These are phyloP conservation scores for Heterotrichella gracilis DNA, from an alignment of 352 stramenopile genomes.

Conservation along the genomic window DNA sequence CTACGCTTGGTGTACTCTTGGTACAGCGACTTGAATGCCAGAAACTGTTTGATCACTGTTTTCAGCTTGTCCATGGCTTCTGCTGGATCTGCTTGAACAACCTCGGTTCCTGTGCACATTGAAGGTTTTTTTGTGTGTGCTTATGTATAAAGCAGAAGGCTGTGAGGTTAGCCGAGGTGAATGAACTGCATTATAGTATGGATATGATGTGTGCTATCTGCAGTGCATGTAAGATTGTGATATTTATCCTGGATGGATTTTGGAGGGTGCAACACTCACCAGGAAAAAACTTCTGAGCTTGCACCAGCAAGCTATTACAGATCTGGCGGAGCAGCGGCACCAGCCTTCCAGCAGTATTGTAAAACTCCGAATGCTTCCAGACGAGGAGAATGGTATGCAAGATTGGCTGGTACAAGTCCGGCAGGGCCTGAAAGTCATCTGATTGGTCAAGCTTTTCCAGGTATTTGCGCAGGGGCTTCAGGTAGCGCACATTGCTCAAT, in stretches of 20 bases:
- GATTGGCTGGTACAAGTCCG: slow-evolving; percentile 79
- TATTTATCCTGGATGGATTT: too few relatives aligned
- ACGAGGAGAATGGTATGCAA: slow-evolving; percentile 86
- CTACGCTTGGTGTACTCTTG: slow-evolving; percentile 83
- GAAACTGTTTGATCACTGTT: slow-evolving; percentile 50
- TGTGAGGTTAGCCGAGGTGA: too few relatives aligned
- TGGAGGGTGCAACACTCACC: too few relatives aligned
- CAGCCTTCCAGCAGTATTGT: slow-evolving; percentile 72
- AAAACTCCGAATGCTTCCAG: slow-evolving; percentile 94
- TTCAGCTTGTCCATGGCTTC: slow-evolving; percentile 67
- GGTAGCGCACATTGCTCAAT: slow-evolving; percentile 89
- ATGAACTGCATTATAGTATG: too few relatives aligned
- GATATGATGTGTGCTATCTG: too few relatives aligned
- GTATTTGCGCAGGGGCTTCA: slow-evolving; percentile 71
- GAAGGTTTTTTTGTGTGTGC: too few relatives aligned
- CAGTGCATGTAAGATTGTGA: too few relatives aligned
- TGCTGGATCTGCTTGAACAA: slow-evolving; percentile 82
- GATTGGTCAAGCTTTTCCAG: slow-evolving; percentile 54
- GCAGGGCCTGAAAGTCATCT: slow-evolving; percentile 30
- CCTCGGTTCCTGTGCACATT: too few relatives aligned
- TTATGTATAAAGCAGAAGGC: too few relatives aligned
- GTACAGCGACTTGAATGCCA: slow-evolving; percentile 82
- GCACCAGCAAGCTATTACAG: slow-evolving; percentile 75
- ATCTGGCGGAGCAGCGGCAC: slow-evolving; percentile 86
- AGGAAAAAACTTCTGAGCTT: slow-evolving; percentile 54